These are phyloP conservation scores for Wallacemonas sp. DNA, from an alignment of 208 protist genomes.

Conservation along the genomic window DNA sequence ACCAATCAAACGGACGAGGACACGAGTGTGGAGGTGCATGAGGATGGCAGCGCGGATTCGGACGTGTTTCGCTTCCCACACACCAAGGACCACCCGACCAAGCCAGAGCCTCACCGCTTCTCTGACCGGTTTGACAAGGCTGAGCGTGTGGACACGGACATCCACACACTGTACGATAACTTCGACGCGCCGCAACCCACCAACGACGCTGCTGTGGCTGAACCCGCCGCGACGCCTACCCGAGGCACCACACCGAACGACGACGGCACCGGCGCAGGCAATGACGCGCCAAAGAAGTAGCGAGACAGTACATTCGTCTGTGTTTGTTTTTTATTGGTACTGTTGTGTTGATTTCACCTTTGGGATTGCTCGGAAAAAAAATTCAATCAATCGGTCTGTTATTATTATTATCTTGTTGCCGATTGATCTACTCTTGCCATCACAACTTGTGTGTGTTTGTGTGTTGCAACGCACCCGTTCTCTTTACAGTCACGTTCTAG, in stretches of 20 bases:
- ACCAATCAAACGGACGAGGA: conserved; percentile 53
- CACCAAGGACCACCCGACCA: conserved; percentile 51
- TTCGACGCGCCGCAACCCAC: not conserved
- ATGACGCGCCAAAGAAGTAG: not conserved
- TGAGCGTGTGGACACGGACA: conserved; percentile 40
- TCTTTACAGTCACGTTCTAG: conserved; percentile 7
- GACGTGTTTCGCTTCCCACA: conserved; percentile 73
- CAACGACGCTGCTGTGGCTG: not conserved
- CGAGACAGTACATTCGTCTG: not conserved
- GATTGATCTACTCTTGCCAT: not conserved
- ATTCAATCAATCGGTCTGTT: no score
- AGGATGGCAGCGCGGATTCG: conserved; percentile 49
- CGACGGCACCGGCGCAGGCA: not conserved
- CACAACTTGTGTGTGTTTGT: conserved; percentile 14
- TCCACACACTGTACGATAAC: conserved; percentile 31
- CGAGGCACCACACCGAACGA: no score
- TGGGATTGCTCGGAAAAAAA: not conserved
- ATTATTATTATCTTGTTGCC: no score
- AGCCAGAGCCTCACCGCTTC: conserved; percentile 32
- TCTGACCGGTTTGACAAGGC: conserved; percentile 31
- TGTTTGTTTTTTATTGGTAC: not conserved
- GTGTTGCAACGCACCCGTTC: no score
- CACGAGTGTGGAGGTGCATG: conserved; percentile 56
- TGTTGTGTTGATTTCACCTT: not conserved
- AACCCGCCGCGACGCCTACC: not conserved